Conservation (phyloP, 108 stramenopile species). For the Conticribra weissflogii region DNA sequence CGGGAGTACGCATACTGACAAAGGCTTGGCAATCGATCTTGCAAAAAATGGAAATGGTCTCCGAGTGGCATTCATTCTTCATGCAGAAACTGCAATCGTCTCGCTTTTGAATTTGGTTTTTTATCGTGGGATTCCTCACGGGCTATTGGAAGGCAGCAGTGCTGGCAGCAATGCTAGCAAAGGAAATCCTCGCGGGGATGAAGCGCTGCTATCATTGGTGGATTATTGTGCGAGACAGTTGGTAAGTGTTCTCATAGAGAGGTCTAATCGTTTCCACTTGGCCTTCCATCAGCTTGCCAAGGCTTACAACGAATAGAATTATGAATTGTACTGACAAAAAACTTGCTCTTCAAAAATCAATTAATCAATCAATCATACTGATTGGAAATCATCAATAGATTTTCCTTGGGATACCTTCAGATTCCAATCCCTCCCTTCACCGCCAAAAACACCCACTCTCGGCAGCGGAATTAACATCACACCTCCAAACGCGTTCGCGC, state of each 20-base stretch:
- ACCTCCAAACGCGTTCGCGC: constrained; percentile 29
- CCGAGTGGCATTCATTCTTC: constrained; percentile 43
- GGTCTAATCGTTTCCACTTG: background rate
- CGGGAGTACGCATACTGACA: background rate
- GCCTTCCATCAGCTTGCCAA: too few species aligned
- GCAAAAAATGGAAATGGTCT: constrained; percentile 45
- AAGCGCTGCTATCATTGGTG: constrained; percentile 34
- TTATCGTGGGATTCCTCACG: constrained; percentile 32
- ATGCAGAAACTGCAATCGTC: constrained; percentile 49
- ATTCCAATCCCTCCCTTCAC: constrained; percentile 25
- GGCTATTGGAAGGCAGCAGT: constrained; percentile 22
- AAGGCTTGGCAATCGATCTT: constrained; percentile 23
- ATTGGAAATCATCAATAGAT: too few species aligned
- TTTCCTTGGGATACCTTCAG: constrained; percentile 42
- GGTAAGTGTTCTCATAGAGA: constrained; percentile 19
- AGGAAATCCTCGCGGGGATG: constrained; percentile 30
- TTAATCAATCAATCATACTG: too few species aligned
- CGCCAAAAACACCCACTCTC: constrained; percentile 37
- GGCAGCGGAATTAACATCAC: constrained; percentile 7
- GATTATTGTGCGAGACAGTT: constrained; percentile 58
- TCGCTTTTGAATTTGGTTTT: constrained; percentile 45
- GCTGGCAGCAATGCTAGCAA: background rate
- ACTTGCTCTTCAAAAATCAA: too few species aligned
- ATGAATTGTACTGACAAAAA: too few species aligned
- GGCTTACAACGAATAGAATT: too few species aligned